Evolutionary conservation across 164 flowering plant genomes (phyloP).

Genomic region (Piper longum): DNA sequence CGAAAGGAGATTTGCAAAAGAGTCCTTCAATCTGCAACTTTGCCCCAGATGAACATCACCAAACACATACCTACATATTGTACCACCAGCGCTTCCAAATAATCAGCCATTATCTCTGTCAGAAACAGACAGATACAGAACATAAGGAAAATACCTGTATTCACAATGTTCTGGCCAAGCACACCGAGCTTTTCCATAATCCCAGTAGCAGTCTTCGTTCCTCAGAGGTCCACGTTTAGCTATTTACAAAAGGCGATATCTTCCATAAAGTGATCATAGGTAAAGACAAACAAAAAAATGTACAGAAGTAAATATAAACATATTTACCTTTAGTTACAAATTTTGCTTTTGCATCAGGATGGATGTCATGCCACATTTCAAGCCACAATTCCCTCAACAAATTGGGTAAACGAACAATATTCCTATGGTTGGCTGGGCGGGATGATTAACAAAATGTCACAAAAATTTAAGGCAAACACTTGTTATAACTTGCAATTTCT

Average conservation of each 20-base stretch:
- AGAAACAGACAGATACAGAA: background rate
- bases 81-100: background rate
- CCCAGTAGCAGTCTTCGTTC: slow-evolving; percentile 95
- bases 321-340: slow-evolving; percentile 80
- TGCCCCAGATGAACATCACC: slow-evolving; percentile 98
- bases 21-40: slow-evolving; percentile 77
- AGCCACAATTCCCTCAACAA: slow-evolving; percentile 98
- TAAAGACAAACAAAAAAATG: background rate
- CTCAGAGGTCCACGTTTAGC: slow-evolving; percentile 94
- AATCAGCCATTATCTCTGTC: background rate
- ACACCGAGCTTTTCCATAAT: slow-evolving; percentile 96
- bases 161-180: slow-evolving; percentile 91
- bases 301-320: background rate
- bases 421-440: slow-evolving; percentile 82
- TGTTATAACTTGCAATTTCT: no score
- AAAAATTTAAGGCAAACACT: no score
- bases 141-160: slow-evolving; percentile 48
- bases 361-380: slow-evolving; percentile 96
- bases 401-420: slow-evolving; percentile 76
- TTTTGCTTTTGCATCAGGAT: slow-evolving; percentile 52
- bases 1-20: slow-evolving; percentile 43
- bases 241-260: slow-evolving; percentile 13
- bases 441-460: background rate
- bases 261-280: background rate
- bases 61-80: slow-evolving; percentile 55